Percentiles rank a stretch among this genome's conserved stretches.
These are phyloP conservation scores for Chytridium lagenaria DNA, from an alignment of 371 early-diverging fungal species.

Conservation along the genomic window DNA sequence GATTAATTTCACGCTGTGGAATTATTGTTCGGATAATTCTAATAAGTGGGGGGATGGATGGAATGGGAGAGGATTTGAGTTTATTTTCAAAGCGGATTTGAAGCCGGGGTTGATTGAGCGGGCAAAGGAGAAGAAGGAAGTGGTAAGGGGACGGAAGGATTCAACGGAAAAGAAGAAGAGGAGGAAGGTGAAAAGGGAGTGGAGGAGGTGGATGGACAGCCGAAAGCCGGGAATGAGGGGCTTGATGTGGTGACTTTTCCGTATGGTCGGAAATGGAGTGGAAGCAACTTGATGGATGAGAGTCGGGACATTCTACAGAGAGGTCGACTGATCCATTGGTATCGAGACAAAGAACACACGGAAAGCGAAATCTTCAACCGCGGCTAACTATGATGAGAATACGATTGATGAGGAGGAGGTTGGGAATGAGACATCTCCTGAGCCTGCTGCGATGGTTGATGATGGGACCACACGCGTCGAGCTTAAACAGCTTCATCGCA, in stretches of 20 bases:
- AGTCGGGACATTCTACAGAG: not conserved
- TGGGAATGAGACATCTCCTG: not conserved
- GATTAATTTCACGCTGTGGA: conserved; percentile 83
- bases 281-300: not conserved
- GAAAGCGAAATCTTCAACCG: not conserved
- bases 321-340: conserved; percentile 3
- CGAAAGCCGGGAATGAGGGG: not conserved
- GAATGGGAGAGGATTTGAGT: conserved; percentile 87
- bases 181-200: conserved; percentile 3
- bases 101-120: not conserved
- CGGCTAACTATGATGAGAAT: not conserved
- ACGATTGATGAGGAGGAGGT: not conserved
- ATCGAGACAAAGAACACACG: not conserved
- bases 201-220: not conserved
- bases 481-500: not conserved
- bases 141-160: not conserved
- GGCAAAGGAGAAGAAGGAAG: not conserved
- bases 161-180: not conserved
- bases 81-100: conserved; percentile 47
- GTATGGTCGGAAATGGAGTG: not conserved
- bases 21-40: conserved; percentile 77
- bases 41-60: conserved; percentile 79
- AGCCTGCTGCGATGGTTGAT: not conserved
- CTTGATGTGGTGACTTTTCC: not conserved
- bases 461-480: not conserved